Conservation (phyloP, 2,329 filamentous ascomycete genomes). For the Coniella lustricola region DNA sequence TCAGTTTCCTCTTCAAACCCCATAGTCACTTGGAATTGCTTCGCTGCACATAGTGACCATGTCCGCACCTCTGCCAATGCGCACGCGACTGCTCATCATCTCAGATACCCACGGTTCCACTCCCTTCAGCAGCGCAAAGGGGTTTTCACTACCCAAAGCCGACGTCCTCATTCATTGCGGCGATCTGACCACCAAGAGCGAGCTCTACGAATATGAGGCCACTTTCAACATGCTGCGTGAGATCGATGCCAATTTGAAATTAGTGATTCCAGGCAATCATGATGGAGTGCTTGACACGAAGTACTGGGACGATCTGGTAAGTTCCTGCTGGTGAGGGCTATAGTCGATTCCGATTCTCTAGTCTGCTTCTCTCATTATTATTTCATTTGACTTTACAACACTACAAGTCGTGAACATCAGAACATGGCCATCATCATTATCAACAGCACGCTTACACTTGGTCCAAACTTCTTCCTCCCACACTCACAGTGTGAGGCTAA, state of each 20-base stretch:
- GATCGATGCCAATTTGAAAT: conserved; percentile 12
- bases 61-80: conserved; percentile 1
- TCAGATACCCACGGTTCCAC: conserved; percentile 14
- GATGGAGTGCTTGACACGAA: conserved; percentile 8
- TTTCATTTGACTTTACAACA: no score
- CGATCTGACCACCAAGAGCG: conserved; percentile 3
- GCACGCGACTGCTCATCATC: conserved; percentile 15
- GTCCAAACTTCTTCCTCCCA: no score
- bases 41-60: background rate
- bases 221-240: conserved; percentile 11
- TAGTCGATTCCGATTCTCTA: no score
- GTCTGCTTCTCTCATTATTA: no score
- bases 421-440: no score
- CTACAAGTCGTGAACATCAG: no score
- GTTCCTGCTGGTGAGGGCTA: background rate
- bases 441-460: no score
- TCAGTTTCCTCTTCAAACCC: no score
- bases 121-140: background rate
- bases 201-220: conserved; percentile 4
- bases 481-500: background rate
- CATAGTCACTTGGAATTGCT: no score
- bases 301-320: conserved; percentile 3
- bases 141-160: conserved; percentile 7
- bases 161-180: conserved; percentile 14
- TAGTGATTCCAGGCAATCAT: conserved; percentile 14